Base-by-base conservation (phyloP, 2,329 filamentous ascomycete species). In the Exophiala dermatitidis region DNA sequence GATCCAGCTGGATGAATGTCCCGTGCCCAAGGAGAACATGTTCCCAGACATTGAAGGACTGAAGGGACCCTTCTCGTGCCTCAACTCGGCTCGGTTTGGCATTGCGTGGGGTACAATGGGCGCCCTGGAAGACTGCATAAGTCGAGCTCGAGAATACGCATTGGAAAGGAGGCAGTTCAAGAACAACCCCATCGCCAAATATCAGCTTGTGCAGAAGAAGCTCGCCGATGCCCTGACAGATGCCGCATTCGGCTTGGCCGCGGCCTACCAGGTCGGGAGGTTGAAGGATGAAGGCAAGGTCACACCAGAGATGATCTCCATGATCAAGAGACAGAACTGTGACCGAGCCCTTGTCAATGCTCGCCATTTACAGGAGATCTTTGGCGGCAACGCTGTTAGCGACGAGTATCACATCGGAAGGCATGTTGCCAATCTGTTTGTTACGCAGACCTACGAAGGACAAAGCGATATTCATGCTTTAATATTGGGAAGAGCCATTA, bases 311-410 rank as follows among this genome's bases (percentile, higher is more conserved):
- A 97, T 97, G 91, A 95, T 98, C 65, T 83, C 80, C 5, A 85
- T 98, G 88, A 84, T 97, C 68, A 98, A 98, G 80, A 79, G 93
- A 62, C 90, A 97, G 74, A 98, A 98, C 72, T 98, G 93, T 71
- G 93, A 98, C 71, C 77, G 85, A 48, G 93, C 93, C 10, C 74
- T 98, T 64, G 74, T 80, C 31, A 90, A 91, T 61, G 83, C 90
- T 19, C 79, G 93, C 61, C 75, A 79, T 56, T 75, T 98, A 57
- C 93, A 98, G 71, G 93, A 98, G 74, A 81, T 98, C 26, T 96
- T 98, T 73, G 93, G 93, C 53, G 93, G 93, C 31, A 98, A 98
- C 67, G 93, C 93, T n/a, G 89, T 93, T 46, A 95, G 90, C 66
- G 93, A 98, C 65, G 93, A 98, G 73, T 98, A 97, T 67, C 83